Conservation (phyloP, 805 yeast genomes). For the Ogataea siamensis region DNA sequence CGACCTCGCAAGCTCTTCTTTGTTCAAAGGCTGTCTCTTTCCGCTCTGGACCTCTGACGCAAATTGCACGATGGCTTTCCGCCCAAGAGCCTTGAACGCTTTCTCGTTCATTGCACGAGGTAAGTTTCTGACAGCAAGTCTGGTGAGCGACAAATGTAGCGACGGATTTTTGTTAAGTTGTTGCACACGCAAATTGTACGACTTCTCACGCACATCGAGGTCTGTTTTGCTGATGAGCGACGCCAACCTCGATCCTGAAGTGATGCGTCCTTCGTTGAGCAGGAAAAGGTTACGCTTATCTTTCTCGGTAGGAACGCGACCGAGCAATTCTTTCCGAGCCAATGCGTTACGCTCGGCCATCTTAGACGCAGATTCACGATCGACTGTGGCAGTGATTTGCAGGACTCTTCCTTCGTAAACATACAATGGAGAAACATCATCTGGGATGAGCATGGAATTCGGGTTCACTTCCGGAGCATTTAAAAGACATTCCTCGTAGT, state of each 20-base stretch:
- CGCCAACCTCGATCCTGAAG: slow-evolving; percentile 77
- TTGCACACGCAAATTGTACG: slow-evolving; percentile 80
- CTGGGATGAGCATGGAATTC: slow-evolving; percentile 74
- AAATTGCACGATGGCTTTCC: slow-evolving; percentile 92
- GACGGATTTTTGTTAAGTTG: slow-evolving; percentile 90
- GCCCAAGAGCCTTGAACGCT: slow-evolving; percentile 84
- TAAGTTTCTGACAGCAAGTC: slow-evolving; percentile 90
- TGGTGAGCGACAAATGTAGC: slow-evolving; percentile 87
- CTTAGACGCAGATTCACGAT: slow-evolving; percentile 73
- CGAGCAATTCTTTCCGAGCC: slow-evolving; percentile 71
- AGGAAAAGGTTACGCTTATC: slow-evolving; percentile 85
- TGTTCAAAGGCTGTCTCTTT: slow-evolving; percentile 77
- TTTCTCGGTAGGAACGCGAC: slow-evolving; percentile 74
- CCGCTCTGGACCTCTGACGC: slow-evolving; percentile 82
- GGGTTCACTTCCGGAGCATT: slow-evolving; percentile 72
- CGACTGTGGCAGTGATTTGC: slow-evolving; percentile 81
- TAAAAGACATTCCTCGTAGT: slow-evolving; percentile 64
- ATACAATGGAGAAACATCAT: slow-evolving; percentile 85
- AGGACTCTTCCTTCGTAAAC: slow-evolving; percentile 91
- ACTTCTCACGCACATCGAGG: slow-evolving; percentile 82
- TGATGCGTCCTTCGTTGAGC: slow-evolving; percentile 91
- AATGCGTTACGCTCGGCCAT: slow-evolving; percentile 71
- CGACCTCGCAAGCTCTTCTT: slow-evolving; percentile 85
- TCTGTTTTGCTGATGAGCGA: slow-evolving; percentile 65
- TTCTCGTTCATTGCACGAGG: slow-evolving; percentile 91